These are phyloP conservation scores for Stellera chamaejasme DNA, from an alignment of 345 rosid genomes.

Conservation along the genomic window DNA sequence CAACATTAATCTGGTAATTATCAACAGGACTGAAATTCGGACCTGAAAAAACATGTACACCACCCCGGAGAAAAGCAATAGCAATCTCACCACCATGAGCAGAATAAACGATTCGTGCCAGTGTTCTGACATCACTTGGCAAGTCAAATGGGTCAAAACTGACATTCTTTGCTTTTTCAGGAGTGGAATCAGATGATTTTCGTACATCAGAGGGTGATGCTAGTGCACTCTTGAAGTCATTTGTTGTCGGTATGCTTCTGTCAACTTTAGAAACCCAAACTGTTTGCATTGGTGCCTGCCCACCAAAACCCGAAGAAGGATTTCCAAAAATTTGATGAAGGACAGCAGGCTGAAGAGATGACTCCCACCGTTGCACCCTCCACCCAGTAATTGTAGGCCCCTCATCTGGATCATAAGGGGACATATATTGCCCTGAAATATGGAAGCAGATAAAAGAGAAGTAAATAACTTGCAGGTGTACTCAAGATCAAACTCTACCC, in stretches of 20 bases:
- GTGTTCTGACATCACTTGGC: conserved; percentile 93
- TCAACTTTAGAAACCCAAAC: conserved; percentile 96
- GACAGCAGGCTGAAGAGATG: conserved; percentile 94
- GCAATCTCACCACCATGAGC: conserved; percentile 99
- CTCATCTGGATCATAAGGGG: conserved; percentile 99
- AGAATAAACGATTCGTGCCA: conserved; percentile 92
- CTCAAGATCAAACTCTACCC: background rate
- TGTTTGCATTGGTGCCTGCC: conserved; percentile 94
- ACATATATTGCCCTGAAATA: conserved; percentile 90
- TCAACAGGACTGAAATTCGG: conserved; percentile 85
- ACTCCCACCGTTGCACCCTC: conserved; percentile 99
- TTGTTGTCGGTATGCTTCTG: conserved; percentile 86
- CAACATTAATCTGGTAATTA: conserved; percentile 93
- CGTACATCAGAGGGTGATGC: conserved; percentile 46
- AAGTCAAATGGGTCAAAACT: conserved; percentile 95
- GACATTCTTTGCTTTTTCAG: conserved; percentile 60
- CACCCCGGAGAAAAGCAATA: conserved; percentile 89
- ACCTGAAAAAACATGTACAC: conserved; percentile 97
- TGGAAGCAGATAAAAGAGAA: conserved; percentile 7
- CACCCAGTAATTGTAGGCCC: conserved; percentile 99
- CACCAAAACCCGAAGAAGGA: conserved; percentile 87
- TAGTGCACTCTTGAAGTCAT: conserved; percentile 55
- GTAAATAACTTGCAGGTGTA: conserved; percentile 1
- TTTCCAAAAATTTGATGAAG: conserved; percentile 96
- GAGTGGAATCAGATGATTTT: conserved; percentile 42